Evolutionary conservation across 169 alveolate genomes (phyloP).

Genomic region (Plasmodium adleri): DNA sequence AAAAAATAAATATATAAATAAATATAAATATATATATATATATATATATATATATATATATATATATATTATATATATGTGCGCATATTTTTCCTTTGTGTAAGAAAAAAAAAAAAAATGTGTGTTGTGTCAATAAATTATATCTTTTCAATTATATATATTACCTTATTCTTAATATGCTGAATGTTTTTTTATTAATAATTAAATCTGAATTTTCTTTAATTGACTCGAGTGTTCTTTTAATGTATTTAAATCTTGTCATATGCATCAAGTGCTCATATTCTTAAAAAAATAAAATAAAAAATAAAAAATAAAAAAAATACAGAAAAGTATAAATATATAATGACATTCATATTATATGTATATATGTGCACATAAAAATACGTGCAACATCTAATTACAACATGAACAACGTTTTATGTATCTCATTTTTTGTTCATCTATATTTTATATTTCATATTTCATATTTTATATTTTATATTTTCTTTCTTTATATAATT

Average conservation of each 20-base stretch:
- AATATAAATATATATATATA: background rate
- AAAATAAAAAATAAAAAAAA: background rate
- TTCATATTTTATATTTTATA: background rate
- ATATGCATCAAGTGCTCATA: constrained; percentile 51
- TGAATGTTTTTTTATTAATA: constrained; percentile 48
- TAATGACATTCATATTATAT: background rate
- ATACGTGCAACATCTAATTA: too few species aligned
- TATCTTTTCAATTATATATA: background rate
- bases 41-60: background rate
- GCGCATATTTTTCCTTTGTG: too few species aligned
- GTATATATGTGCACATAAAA: background rate
- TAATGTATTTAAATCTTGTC: constrained; percentile 33
- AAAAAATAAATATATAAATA: background rate
- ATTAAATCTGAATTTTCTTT: constrained; percentile 25
- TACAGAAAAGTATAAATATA: background rate
- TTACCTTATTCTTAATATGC: constrained; percentile 44
- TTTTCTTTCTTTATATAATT: background rate
- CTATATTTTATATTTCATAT: background rate
- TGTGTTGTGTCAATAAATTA: too few species aligned
- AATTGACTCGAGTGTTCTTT: constrained; percentile 7
- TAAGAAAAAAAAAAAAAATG: constrained; percentile 12
- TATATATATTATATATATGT: background rate
- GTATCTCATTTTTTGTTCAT: too few species aligned
- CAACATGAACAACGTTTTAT: too few species aligned
- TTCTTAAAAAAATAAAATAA: constrained; percentile 18